These are phyloP conservation scores for Hyphodiscus sp. DNA, from an alignment of 2,329 filamentous ascomycete species.

Conservation along the genomic window DNA sequence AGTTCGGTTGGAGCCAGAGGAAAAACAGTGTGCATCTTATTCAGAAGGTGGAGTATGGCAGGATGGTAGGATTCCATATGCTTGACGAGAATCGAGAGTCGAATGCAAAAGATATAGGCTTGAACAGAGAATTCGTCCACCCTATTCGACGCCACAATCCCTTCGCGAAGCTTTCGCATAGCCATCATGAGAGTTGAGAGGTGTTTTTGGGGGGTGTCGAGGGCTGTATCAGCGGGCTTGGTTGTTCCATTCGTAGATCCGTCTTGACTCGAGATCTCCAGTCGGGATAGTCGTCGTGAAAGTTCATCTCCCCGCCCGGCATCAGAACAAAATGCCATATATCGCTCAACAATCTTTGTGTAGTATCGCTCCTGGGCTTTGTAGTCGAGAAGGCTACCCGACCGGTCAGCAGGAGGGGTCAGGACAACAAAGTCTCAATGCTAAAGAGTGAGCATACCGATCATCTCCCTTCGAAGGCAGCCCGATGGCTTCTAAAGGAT, in stretches of 20 bases:
- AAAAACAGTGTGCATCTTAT: conserved; percentile 59
- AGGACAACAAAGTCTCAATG: background rate
- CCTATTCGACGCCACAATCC: conserved; percentile 71
- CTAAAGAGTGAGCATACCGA: conserved; percentile 45
- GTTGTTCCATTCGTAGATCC: conserved; percentile 18
- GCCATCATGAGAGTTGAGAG: conserved; percentile 72
- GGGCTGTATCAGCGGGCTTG: conserved; percentile 8
- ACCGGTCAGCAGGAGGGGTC: conserved; percentile 9
- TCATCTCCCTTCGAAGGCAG: conserved; percentile 88
- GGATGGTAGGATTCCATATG: conserved; percentile 88
- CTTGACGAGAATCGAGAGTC: conserved; percentile 71
- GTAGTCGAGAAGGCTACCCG: conserved; percentile 58
- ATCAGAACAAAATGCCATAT: conserved; percentile 81
- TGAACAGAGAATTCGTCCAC: conserved; percentile 77
- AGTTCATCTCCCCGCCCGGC: conserved; percentile 66
- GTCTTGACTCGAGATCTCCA: conserved; percentile 24
- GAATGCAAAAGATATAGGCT: conserved; percentile 86
- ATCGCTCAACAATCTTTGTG: conserved; percentile 78
- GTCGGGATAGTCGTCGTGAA: conserved; percentile 65
- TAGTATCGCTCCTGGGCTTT: conserved; percentile 83
- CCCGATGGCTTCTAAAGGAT: conserved; percentile 75
- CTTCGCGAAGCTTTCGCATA: conserved; percentile 87
- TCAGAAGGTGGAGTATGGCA: conserved; percentile 72
- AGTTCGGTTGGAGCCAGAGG: conserved; percentile 67
- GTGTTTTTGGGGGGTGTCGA: conserved; percentile 39